phyloP scores from a whole-genome alignment of 768 basidiomycete species.

The Filobasidium wieringae region DNA sequence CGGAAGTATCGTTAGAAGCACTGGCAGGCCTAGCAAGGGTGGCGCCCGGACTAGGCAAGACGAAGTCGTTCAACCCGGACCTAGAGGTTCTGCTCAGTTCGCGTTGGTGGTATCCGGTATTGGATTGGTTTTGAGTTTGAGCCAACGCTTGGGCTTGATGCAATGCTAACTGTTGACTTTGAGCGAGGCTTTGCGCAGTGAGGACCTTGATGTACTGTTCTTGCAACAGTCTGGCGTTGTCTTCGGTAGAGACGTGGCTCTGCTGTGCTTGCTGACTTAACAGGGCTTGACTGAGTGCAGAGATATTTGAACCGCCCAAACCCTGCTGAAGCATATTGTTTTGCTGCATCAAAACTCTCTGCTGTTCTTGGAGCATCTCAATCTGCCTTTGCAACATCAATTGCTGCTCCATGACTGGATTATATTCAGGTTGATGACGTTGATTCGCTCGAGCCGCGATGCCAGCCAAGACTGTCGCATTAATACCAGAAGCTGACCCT shows the following conservation, averaged over 20 bases:
- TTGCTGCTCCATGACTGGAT: conserved; percentile 40
- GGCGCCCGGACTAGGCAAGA: background rate
- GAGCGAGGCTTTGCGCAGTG: background rate
- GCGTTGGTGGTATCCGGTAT: conserved; percentile 1
- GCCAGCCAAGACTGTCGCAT: conserved; percentile 35
- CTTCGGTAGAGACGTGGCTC: background rate
- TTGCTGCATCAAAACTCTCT: conserved; percentile 34
- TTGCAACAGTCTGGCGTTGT: conserved; percentile 2
- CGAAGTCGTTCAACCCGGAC: conserved; percentile 8
- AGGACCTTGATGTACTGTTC: conserved; percentile 10
- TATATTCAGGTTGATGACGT: conserved; percentile 52
- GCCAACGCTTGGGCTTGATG: conserved; percentile 8
- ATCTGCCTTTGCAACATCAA: conserved; percentile 37
- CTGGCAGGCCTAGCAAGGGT: background rate
- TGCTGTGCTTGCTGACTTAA: background rate
- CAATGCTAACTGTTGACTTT: conserved; percentile 2
- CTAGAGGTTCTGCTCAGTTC: conserved; percentile 1
- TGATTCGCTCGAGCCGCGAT: conserved; percentile 38
- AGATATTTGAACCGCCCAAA: background rate
- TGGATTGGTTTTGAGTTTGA: conserved; percentile 1
- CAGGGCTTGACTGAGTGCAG: background rate
- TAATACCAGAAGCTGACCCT: conserved; percentile 41
- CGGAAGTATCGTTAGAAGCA: conserved; percentile 1
- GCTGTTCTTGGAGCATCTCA: conserved; percentile 38
- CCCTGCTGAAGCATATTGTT: background rate